These are phyloP conservation scores for Taphrina communis DNA, from an alignment of 1,139 yeast species.

Conservation along the genomic window DNA sequence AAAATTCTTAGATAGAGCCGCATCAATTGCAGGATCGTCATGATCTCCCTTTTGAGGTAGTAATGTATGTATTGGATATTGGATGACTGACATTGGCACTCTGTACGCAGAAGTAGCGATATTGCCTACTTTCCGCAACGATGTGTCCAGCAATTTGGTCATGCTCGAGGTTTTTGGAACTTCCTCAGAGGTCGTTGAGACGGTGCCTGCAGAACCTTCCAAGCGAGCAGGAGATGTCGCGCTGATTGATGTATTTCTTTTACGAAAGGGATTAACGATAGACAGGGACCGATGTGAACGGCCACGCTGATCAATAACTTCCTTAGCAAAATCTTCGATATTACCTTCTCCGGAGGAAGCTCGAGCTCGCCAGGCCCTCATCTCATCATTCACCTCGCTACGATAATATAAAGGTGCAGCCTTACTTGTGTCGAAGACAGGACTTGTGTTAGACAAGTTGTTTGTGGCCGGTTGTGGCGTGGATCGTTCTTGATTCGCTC, in stretches of 20 bases:
- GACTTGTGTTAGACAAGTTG: background rate
- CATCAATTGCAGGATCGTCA: constrained; percentile 11
- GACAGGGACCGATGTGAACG: constrained; percentile 14
- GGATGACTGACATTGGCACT: constrained; percentile 6
- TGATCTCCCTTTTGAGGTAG: constrained; percentile 8
- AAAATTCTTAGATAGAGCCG: constrained; percentile 55
- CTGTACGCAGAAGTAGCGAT: constrained; percentile 10
- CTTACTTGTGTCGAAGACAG: constrained; percentile 20
- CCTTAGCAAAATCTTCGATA: constrained; percentile 16
- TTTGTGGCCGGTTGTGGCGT: background rate
- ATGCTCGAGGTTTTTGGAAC: background rate
- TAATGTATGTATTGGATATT: constrained; percentile 2
- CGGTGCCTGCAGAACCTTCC: background rate
- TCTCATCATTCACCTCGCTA: background rate
- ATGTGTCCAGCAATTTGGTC: constrained; percentile 1
- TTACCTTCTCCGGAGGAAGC: background rate
- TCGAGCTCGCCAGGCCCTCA: constrained; percentile 8
- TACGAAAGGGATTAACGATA: constrained; percentile 5
- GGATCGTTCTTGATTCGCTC: background rate
- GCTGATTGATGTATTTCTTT: background rate
- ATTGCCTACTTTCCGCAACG: constrained; percentile 3
- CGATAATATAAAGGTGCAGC: constrained; percentile 22
- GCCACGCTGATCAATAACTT: constrained; percentile 15
- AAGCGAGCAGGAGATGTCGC: background rate
- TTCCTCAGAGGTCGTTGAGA: background rate